Conservation (phyloP, 345 rosid genomes). For the Heritiera fomes region DNA sequence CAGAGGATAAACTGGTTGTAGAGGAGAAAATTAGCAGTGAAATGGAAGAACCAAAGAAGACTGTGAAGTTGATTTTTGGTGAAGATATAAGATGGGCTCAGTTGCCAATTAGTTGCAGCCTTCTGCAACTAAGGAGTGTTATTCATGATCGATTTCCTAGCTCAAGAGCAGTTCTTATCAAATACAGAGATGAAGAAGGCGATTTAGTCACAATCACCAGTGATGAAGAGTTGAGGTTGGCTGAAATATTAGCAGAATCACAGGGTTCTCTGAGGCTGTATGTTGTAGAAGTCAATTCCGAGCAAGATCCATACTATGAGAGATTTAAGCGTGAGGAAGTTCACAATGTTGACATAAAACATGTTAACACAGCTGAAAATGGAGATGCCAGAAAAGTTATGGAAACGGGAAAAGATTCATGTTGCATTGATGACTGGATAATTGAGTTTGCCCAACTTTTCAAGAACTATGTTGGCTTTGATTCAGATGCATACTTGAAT, state of each 20-base stretch:
- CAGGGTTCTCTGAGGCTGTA: slow-evolving; percentile 55
- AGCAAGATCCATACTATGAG: slow-evolving; percentile 58
- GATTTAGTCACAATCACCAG: slow-evolving; percentile 82
- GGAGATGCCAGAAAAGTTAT: slow-evolving; percentile 36
- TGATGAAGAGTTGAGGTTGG: slow-evolving; percentile 80
- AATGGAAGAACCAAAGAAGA: slow-evolving; percentile 48
- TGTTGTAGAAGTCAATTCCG: slow-evolving; percentile 60
- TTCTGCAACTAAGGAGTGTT: slow-evolving; percentile 65
- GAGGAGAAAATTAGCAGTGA: slow-evolving; percentile 48
- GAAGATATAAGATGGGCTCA: slow-evolving; percentile 85
- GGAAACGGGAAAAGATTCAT: slow-evolving; percentile 33
- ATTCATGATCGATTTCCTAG: slow-evolving; percentile 69
- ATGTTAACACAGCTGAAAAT: slow-evolving; percentile 26
- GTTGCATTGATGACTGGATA: slow-evolving; percentile 78
- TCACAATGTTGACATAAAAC: slow-evolving; percentile 14
- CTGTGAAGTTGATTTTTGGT: slow-evolving; percentile 65
- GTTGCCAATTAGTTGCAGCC: slow-evolving; percentile 67
- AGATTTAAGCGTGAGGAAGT: slow-evolving; percentile 37
- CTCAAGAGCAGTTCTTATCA: slow-evolving; percentile 65
- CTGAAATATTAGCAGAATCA: slow-evolving; percentile 58
- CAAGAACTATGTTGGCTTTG: slow-evolving; percentile 72
- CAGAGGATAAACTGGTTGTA: slow-evolving; percentile 51
- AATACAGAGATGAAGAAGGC: slow-evolving; percentile 88
- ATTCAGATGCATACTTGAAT: slow-evolving; percentile 63
- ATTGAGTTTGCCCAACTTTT: slow-evolving; percentile 75